Evolutionary conservation across 805 yeast species (phyloP).

Genomic region (Ogataea polymorpha): DNA sequence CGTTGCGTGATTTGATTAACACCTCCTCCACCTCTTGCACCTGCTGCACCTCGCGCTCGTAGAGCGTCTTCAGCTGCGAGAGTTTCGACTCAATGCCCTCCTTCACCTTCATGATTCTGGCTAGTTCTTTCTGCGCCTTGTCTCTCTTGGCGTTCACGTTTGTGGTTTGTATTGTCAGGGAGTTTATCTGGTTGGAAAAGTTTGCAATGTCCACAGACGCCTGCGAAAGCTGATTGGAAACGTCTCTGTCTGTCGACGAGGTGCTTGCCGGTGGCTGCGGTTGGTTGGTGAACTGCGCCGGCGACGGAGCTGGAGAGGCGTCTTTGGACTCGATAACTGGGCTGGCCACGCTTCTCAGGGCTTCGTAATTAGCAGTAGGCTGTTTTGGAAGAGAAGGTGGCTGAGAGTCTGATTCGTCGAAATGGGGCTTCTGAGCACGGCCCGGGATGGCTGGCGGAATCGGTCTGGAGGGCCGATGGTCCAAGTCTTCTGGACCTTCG

Average conservation of each 20-base stretch:
- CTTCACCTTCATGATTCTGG: slow-evolving; percentile 63
- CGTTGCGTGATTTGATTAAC: slow-evolving; percentile 57
- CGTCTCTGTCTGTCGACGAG: slow-evolving; percentile 39
- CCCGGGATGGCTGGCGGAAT: slow-evolving; percentile 35
- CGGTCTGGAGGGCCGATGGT: slow-evolving; percentile 19
- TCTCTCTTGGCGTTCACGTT: slow-evolving; percentile 65
- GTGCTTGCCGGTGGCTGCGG: slow-evolving; percentile 11
- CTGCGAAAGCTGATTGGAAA: slow-evolving; percentile 65
- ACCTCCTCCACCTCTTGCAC: slow-evolving; percentile 68
- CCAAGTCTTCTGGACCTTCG: slow-evolving; percentile 36
- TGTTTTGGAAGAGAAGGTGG: slow-evolving; percentile 11
- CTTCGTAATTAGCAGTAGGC: slow-evolving; percentile 42
- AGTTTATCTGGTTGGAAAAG: slow-evolving; percentile 76
- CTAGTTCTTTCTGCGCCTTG: slow-evolving; percentile 73
- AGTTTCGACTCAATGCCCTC: slow-evolving; percentile 73
- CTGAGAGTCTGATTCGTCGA: slow-evolving; percentile 21
- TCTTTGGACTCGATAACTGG: slow-evolving; percentile 10
- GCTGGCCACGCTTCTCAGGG: slow-evolving; percentile 32
- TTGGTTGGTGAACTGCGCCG: slow-evolving; percentile 5
- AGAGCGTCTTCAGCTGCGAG: slow-evolving; percentile 59
- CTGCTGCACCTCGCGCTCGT: slow-evolving; percentile 75
- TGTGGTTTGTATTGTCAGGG: slow-evolving; percentile 72
- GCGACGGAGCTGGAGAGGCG: slow-evolving; percentile 21
- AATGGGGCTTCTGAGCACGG: slow-evolving; percentile 34
- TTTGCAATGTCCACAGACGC: slow-evolving; percentile 87